These are phyloP conservation scores for Ettlia oleoabundans DNA, from an alignment of 139 green algal genomes.

Conservation along the genomic window DNA sequence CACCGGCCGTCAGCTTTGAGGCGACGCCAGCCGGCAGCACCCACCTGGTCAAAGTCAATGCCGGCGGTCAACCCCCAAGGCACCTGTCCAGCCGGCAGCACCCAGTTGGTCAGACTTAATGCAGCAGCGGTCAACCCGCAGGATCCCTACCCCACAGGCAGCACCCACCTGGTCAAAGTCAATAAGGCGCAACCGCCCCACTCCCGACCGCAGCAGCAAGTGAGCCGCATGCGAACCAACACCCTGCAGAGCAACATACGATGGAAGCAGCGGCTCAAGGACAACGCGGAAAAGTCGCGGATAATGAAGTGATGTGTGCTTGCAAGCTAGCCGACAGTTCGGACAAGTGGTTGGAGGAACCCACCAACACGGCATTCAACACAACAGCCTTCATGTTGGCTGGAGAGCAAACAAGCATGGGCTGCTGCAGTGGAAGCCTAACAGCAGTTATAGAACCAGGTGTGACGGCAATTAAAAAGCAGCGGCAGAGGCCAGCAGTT, in stretches of 20 bases:
- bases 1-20: not conserved
- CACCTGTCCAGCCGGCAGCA: too few relatives aligned
- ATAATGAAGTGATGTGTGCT: too few relatives aligned
- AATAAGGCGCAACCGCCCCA: conserved; percentile 90
- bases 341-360: too few relatives aligned
- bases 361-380: too few relatives aligned
- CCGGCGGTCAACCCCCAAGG: too few relatives aligned
- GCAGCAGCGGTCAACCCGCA: not conserved
- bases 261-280: not conserved
- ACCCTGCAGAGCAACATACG: conserved; percentile 62
- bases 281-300: too few relatives aligned
- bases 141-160: too few relatives aligned
- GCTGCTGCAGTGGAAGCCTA: too few relatives aligned
- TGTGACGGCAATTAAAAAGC: not conserved
- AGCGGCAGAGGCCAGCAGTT: not conserved
- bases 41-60: too few relatives aligned
- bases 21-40: not conserved
- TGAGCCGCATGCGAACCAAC: conserved; percentile 95
- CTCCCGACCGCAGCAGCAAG: conserved; percentile 91
- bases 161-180: conserved; percentile 95
- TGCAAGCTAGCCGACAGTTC: too few relatives aligned
- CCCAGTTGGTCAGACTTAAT: not conserved
- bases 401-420: too few relatives aligned
- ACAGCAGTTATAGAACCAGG: not conserved
- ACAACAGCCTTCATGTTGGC: too few relatives aligned